Evolutionary conservation across 306 rosid species (phyloP).

Genomic region (Quercus alba): DNA sequence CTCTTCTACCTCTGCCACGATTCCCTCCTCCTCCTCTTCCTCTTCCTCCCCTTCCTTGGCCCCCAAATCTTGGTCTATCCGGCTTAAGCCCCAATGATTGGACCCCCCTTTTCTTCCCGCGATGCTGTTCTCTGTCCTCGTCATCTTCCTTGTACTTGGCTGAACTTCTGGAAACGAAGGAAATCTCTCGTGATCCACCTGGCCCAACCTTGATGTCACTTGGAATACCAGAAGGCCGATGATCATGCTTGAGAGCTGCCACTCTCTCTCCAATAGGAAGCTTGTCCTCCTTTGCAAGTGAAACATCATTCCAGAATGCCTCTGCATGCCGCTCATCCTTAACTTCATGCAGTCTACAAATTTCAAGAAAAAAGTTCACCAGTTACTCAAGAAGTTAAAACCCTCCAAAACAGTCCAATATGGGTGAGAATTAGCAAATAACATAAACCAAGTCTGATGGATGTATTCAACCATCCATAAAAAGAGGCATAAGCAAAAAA

Average conservation of each 20-base stretch:
- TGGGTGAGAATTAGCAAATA: not conserved
- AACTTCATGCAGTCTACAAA: slow-evolving; percentile 71
- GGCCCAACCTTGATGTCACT: slow-evolving; percentile 68
- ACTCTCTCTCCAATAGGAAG: slow-evolving; percentile 87
- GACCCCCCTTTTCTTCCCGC: slow-evolving; percentile 59
- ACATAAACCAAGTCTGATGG: slow-evolving; percentile 10
- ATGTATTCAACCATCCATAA: not conserved
- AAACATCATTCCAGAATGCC: slow-evolving; percentile 69
- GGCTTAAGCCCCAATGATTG: slow-evolving; percentile 62
- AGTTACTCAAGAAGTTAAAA: not conserved
- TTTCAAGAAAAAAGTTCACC: not conserved
- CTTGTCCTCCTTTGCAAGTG: slow-evolving; percentile 68
- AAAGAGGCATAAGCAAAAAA: not conserved
- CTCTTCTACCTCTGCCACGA: slow-evolving; percentile 3
- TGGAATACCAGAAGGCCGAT: slow-evolving; percentile 33
- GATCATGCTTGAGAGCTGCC: slow-evolving; percentile 45
- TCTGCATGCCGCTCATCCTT: slow-evolving; percentile 90
- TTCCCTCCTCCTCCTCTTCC: slow-evolving; percentile 37
- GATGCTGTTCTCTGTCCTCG: slow-evolving; percentile 33
- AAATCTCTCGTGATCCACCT: slow-evolving; percentile 86
- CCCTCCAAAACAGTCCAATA: not conserved
- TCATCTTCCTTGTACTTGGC: slow-evolving; percentile 66
- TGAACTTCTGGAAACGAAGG: slow-evolving; percentile 68
- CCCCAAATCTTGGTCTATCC: slow-evolving; percentile 28
- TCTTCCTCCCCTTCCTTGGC: slow-evolving; percentile 34